These are phyloP conservation scores for Capsicum chinense DNA, from an alignment of 257 asterid species.

Conservation along the genomic window DNA sequence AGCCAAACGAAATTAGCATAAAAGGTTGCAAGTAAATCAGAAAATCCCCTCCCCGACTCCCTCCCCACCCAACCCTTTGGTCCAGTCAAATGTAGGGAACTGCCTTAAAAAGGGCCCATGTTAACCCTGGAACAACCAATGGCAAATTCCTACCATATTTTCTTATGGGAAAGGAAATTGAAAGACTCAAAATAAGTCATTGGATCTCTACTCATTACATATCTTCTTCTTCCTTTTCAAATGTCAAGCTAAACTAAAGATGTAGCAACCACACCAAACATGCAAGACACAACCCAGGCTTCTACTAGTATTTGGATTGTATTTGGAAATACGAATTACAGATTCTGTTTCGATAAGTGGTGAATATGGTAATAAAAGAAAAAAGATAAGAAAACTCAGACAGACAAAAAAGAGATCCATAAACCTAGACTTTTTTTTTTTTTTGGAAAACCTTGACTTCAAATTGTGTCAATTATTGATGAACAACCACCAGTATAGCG, in stretches of 20 bases:
- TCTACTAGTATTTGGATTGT: neutral
- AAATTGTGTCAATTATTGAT: neutral
- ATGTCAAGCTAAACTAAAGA: neutral
- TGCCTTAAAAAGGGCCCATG: neutral
- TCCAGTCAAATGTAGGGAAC: neutral
- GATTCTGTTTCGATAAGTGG: neutral
- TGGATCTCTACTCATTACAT: conserved; percentile 6
- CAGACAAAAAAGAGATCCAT: conserved; percentile 3
- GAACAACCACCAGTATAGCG: neutral
- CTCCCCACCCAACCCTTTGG: neutral
- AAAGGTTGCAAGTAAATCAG: conserved; percentile 3
- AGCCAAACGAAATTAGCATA: conserved; percentile 6
- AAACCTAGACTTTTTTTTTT: neutral
- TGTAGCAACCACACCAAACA: neutral
- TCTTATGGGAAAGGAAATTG: neutral
- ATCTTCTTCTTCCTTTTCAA: neutral
- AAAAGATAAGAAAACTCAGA: neutral
- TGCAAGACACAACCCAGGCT: neutral
- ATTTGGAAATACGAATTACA: neutral
- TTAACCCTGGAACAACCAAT: conserved; percentile 6
- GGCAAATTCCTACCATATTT: neutral
- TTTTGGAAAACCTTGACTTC: neutral
- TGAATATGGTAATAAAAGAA: neutral
- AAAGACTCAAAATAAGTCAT: neutral
- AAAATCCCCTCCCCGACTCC: neutral